A percentile compares a stretch with the other conserved stretches of the same genome.
Conservation (phyloP, 768 basidiomycete genomes). For the Lentinula detonsa region DNA sequence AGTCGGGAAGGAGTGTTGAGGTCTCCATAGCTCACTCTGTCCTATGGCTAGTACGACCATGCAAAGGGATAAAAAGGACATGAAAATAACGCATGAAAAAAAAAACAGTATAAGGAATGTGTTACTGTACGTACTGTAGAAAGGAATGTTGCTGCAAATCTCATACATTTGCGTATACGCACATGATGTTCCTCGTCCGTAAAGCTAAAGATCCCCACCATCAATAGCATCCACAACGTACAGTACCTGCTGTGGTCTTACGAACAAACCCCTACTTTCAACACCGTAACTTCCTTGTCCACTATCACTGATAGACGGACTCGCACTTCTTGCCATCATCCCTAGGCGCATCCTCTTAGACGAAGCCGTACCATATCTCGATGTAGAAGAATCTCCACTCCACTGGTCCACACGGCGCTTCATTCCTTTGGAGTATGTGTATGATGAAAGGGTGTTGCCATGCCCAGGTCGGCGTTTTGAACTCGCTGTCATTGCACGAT, state of each 20-base stretch:
- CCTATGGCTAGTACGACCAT: not conserved
- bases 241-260: conserved; percentile 79
- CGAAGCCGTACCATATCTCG: not conserved
- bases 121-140: too few relatives aligned
- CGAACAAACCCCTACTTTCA: conserved; percentile 74
- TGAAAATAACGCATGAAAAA: too few relatives aligned
- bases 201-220: conserved; percentile 19
- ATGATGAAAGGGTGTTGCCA: conserved; percentile 38
- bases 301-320: conserved; percentile 58
- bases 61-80: not conserved
- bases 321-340: conserved; percentile 57
- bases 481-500: conserved; percentile 37
- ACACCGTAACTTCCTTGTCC: conserved; percentile 29
- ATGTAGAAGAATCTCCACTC: conserved; percentile 24
- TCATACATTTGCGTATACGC: not conserved
- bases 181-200: not conserved
- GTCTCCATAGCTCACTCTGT: not conserved
- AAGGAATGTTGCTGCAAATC: not conserved
- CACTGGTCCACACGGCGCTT: conserved; percentile 28
- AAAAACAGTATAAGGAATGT: too few relatives aligned
- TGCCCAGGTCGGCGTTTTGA: conserved; percentile 29
- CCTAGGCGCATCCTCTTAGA: conserved; percentile 61
- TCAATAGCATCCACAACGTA: conserved; percentile 85
- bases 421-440: conserved; percentile 28
- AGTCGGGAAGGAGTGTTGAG: not conserved